phyloP scores from a whole-genome alignment of 345 rosid species.

The Lepidium aucheri region DNA sequence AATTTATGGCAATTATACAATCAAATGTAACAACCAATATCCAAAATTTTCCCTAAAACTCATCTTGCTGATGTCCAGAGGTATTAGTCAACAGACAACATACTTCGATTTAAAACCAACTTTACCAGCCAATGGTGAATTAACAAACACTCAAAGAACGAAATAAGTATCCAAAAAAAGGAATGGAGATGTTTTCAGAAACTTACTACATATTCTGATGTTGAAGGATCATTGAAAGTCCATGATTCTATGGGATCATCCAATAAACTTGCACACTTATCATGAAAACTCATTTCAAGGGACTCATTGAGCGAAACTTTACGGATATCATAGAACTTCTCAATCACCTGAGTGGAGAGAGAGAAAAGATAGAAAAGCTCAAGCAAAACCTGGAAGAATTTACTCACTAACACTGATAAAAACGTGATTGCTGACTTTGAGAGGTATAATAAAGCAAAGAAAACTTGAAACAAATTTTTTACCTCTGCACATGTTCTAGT shows the following conservation, averaged over 20 bases:
- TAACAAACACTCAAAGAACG: not conserved
- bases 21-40: not conserved
- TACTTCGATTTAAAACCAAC: not conserved
- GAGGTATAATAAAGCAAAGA: not conserved
- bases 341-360: conserved; percentile 45
- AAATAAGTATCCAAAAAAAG: not conserved
- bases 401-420: not conserved
- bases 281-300: conserved; percentile 48
- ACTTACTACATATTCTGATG: conserved; percentile 75
- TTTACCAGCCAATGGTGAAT: not conserved
- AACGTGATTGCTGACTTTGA: not conserved
- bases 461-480: not conserved
- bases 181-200: conserved; percentile 14
- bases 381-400: not conserved
- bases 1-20: not conserved
- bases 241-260: conserved; percentile 64
- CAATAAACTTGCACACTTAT: conserved; percentile 62
- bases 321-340: conserved; percentile 67
- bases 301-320: conserved; percentile 38
- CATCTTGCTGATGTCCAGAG: not conserved
- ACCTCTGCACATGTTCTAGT: conserved; percentile 56
- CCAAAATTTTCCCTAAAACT: not conserved
- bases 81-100: not conserved
- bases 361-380: not conserved
- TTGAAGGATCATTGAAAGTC: conserved; percentile 78